Evolutionary conservation across 2,329 filamentous ascomycete genomes (phyloP).

Genomic region (Aspergillus chevalieri): DNA sequence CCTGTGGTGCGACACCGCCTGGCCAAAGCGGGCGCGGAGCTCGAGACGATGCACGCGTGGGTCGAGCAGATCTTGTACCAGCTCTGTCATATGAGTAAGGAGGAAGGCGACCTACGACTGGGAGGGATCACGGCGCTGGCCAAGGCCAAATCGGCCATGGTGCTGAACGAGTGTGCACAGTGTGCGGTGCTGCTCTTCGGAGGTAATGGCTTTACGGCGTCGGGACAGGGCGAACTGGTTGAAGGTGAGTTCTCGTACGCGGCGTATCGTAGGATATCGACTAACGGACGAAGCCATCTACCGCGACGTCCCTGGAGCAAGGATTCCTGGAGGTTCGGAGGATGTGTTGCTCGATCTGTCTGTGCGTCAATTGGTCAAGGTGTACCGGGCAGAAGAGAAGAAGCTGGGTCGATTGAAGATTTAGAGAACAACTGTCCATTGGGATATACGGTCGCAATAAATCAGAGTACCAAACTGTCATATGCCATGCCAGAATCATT

Average conservation of each 20-base stretch:
- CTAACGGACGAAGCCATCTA: slow-evolving; percentile 48
- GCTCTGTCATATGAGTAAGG: slow-evolving; percentile 54
- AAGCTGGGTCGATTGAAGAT: slow-evolving; percentile 27
- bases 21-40: slow-evolving; percentile 60
- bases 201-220: slow-evolving; percentile 65
- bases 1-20: slow-evolving; percentile 68
- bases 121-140: slow-evolving; percentile 66
- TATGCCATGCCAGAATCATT: too few relatives aligned
- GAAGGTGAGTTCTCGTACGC: slow-evolving; percentile 51
- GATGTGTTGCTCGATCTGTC: slow-evolving; percentile 67
- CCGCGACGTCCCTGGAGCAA: slow-evolving; percentile 56
- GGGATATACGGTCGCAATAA: too few relatives aligned
- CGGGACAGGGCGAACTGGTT: slow-evolving; percentile 63
- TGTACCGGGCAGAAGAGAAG: slow-evolving; percentile 44
- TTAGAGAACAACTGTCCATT: slow-evolving; percentile 5
- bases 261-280: slow-evolving; percentile 9
- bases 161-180: slow-evolving; percentile 65
- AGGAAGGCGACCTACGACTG: slow-evolving; percentile 47
- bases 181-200: slow-evolving; percentile 66
- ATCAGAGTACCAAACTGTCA: too few relatives aligned
- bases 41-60: slow-evolving; percentile 68
- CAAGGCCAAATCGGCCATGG: slow-evolving; percentile 67
- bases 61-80: slow-evolving; percentile 65
- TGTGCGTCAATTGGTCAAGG: slow-evolving; percentile 64
- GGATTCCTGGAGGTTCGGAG: slow-evolving; percentile 64